Conservation (phyloP, 2,329 filamentous ascomycete species). For the Fusarium poae region DNA sequence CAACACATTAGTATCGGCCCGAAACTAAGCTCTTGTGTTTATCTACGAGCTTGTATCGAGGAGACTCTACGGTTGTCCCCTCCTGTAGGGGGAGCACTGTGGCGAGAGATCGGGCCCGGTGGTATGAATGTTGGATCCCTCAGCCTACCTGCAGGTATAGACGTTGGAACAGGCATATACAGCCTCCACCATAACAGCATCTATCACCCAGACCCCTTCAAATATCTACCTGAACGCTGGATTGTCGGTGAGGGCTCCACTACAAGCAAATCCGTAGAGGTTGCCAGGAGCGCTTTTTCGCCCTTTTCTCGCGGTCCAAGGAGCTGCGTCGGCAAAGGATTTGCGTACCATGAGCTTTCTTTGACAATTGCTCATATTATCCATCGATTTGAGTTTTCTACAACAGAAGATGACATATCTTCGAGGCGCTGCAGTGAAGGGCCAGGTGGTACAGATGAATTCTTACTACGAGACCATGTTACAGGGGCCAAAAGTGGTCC, state of each 20-base stretch:
- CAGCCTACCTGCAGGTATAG: not conserved
- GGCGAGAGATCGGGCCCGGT: not conserved
- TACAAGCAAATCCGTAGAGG: not conserved
- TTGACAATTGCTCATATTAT: not conserved
- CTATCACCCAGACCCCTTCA: constrained; percentile 3
- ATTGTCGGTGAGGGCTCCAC: not conserved
- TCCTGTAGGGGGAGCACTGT: constrained; percentile 1
- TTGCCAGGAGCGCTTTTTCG: not conserved
- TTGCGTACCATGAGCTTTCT: not conserved
- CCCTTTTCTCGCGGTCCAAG: not conserved
- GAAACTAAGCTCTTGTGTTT: not conserved
- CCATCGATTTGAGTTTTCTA: not conserved
- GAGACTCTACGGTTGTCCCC: not conserved
- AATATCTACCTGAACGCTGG: not conserved
- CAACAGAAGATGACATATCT: not conserved
- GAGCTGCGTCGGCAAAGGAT: constrained; percentile 4
- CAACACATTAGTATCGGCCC: not conserved
- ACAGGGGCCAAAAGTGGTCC: not conserved
- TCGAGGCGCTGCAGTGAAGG: not conserved
- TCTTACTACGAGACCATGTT: not conserved
- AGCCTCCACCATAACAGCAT: not conserved
- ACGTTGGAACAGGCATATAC: constrained; percentile 1
- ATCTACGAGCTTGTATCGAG: not conserved
- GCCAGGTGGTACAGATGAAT: not conserved
- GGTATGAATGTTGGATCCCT: not conserved